Base-by-base conservation (phyloP, 2,329 filamentous ascomycete species). In the Fusarium virguliforme region DNA sequence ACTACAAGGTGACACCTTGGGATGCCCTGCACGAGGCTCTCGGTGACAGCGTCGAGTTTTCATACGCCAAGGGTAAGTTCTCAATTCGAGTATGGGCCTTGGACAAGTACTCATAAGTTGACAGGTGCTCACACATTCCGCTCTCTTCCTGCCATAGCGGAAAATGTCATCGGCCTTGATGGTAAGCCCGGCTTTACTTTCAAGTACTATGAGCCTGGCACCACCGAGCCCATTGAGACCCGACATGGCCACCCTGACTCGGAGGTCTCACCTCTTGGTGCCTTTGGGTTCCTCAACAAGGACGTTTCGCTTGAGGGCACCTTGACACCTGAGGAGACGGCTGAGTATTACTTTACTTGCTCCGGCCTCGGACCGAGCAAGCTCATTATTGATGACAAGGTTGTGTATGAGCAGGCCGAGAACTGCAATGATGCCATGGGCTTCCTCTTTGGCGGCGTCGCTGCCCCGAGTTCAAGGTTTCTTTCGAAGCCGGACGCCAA, bases 1-100 rank as follows among this genome's bases (percentile, higher is more conserved):
- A 82, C 65, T 81, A 81, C 60, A 76, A 75, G 53, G 72, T 81
- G 22, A 79, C 79, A 0, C 74, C 81, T 37, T 81, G 75, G 68
- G 78, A 82, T 34, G 79, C 78, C 30, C 63, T 80, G 26, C 68
- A 67, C 6, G 74, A 77, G 51, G 73, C 75, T 13, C 64, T 78
- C 1, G 75, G 73, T 2, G 75, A 74, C 26, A 71, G 64, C 24
- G 77, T 68, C 58, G 64, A 77, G 50, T 77, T 79, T 30, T 67
- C 68, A 0, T 81, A 77, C 41, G 76, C 79, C n/a, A 75, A 77
- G 55, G 75, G 75, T 68, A 61, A 70, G 57, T 72, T 60, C 9
- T 35, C 1, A 18, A 24, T n/a, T 8, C 12, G 2, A 8, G 0
- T 0, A 37, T 15, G 8, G 4, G 9, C 8, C 1, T 53, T 9